A percentile compares a stretch with the other conserved stretches of the same genome.
Evolutionary conservation across 805 yeast genomes (phyloP).

Genomic region (Cyberlindnera japonica): DNA sequence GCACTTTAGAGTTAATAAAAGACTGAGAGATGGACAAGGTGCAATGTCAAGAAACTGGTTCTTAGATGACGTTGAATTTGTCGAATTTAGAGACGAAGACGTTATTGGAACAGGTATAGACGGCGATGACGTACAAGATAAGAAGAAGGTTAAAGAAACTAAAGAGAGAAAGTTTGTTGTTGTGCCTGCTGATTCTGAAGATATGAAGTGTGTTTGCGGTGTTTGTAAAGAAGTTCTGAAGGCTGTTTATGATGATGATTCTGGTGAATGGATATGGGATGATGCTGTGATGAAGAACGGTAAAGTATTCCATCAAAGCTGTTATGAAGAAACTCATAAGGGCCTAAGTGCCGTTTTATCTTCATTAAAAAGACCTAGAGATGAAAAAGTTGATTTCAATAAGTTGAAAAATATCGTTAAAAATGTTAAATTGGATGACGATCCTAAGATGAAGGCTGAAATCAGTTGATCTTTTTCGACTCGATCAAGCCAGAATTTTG

Average conservation of each 20-base stretch:
- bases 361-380: constrained; percentile 14
- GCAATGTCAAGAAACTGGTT: constrained; percentile 84
- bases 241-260: constrained; percentile 67
- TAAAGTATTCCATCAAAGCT: constrained; percentile 60
- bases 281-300: constrained; percentile 53
- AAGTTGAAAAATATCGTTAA: constrained; percentile 19
- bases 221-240: constrained; percentile 64
- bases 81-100: constrained; percentile 66
- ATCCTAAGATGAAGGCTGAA: neutral
- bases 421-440: constrained; percentile 12
- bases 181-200: constrained; percentile 23
- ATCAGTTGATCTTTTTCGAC: neutral
- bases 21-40: constrained; percentile 48
- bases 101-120: constrained; percentile 30
- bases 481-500: too few relatives aligned
- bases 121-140: constrained; percentile 12
- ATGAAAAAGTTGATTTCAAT: constrained; percentile 13
- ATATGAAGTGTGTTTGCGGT: constrained; percentile 58
- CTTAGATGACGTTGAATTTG: constrained; percentile 68
- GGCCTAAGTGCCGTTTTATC: constrained; percentile 2
- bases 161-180: constrained; percentile 28
- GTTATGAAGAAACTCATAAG: constrained; percentile 54
- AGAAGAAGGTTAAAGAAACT: constrained; percentile 11
- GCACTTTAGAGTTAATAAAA: constrained; percentile 91
- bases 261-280: constrained; percentile 81